Evolutionary conservation across 176 grass and related monocot genomes (phyloP).

Genomic region (Zea luxurians): DNA sequence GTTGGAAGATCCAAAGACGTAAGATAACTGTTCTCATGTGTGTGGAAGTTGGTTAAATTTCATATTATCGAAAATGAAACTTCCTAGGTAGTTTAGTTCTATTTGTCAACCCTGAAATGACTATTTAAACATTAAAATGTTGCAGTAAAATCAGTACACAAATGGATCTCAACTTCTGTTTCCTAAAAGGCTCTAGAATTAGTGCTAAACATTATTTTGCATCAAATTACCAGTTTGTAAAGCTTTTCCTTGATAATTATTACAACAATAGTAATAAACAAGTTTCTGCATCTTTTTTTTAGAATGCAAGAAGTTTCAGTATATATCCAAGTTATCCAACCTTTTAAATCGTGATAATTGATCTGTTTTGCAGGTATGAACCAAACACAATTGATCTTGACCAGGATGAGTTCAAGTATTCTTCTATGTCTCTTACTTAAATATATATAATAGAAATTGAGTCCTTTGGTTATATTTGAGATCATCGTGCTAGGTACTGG

Average conservation of each 20-base stretch:
- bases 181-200: conserved; percentile 7
- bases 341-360: conserved; percentile 24
- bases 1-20: conserved; percentile 86
- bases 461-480: conserved; percentile 40
- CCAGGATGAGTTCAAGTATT: conserved; percentile 88
- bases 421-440: conserved; percentile 41
- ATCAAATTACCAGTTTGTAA: background rate
- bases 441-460: conserved; percentile 19
- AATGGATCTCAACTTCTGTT: conserved; percentile 19
- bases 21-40: conserved; percentile 45
- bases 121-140: conserved; percentile 3
- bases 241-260: conserved; percentile 8
- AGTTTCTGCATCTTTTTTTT: background rate
- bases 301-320: background rate
- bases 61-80: background rate
- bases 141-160: conserved; percentile 30
- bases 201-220: background rate
- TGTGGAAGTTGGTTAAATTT: background rate
- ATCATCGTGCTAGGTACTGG: conserved; percentile 79
- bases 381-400: conserved; percentile 96
- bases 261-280: conserved; percentile 1
- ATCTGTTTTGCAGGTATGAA: conserved; percentile 79
- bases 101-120: conserved; percentile 22
- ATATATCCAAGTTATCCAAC: conserved; percentile 16
- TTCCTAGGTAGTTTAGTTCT: background rate